Base-by-base conservation (phyloP, 2,329 filamentous ascomycete genomes). In the Trichoderma sp. region DNA sequence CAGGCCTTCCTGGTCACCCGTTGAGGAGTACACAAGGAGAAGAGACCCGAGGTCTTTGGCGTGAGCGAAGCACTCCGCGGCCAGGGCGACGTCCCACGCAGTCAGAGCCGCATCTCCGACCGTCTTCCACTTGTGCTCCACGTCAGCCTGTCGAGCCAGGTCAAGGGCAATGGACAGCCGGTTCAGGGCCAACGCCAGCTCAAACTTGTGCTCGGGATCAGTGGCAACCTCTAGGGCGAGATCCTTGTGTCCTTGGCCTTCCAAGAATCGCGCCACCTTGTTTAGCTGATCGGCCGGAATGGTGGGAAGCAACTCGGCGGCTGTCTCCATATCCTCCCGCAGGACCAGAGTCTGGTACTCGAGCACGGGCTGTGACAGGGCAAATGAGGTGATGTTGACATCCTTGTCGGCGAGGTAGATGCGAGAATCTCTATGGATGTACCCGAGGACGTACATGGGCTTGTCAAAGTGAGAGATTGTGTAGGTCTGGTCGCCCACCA, bases 51-150 rank as follows among this genome's bases (percentile, higher is more conserved):
- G 81, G 74, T 99, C 95, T 74, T 92, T 95, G 52, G 93, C 93
- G 66, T 95, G 88, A 19, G 87, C 88, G 77, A 98, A 99, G 79
- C 94, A 98, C 78, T 98, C 92, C 56, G 95, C 90, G 0, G 95
- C 95, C 2, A 98, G 86, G 5, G 85, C 83, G 41, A 99, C 84
- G 72, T 99, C 89, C 95, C 94, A 99, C 1, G 82, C 89, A 10
- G 88, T 80, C 47, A 99, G 85, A 1, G 95, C 95, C 1, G 93
- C 91, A 72, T 99, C 95, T 67, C 95, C 95, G 5, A 99, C 92
- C 3, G 88, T 93, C 84, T 98, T 98, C 95, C 95, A 99, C 79
- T 97, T 97, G 80, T 98, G 94, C 76, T 98, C 95, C 1, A 88
- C 91, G 69, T 97, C 90, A 12, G 92, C 90, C 75, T 90, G 84